phyloP scores from a whole-genome alignment of 148 eudicot genomes.

The Fagopyrum tataricum region DNA sequence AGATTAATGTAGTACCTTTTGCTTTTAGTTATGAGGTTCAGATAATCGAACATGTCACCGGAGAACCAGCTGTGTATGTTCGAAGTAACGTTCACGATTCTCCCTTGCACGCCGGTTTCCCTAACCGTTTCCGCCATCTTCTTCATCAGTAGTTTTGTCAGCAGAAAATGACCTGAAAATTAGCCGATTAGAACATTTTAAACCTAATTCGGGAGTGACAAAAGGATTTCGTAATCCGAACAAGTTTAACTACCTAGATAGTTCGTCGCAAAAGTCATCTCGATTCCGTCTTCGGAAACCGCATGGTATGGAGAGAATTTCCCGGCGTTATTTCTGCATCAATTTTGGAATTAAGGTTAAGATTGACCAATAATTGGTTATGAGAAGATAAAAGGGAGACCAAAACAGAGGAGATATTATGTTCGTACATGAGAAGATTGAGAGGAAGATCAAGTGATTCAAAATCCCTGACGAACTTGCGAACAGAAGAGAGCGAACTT shows the following conservation, averaged over 20 bases:
- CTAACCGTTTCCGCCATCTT: slow-evolving; percentile 70
- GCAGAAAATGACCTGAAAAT: slow-evolving; percentile 58
- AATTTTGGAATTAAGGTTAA: background rate
- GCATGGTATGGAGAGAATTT: slow-evolving; percentile 67
- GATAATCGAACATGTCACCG: slow-evolving; percentile 53
- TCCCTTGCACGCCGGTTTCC: slow-evolving; percentile 56
- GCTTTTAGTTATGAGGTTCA: slow-evolving; percentile 43
- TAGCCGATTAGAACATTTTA: background rate
- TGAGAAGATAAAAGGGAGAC: background rate
- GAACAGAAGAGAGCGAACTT: slow-evolving; percentile 68
- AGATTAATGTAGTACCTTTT: slow-evolving; percentile 6
- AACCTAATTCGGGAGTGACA: background rate
- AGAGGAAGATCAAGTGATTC: slow-evolving; percentile 69
- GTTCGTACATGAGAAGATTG: slow-evolving; percentile 71
- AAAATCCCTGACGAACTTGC: slow-evolving; percentile 46
- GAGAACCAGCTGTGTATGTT: slow-evolving; percentile 70
- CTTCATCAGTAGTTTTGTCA: slow-evolving; percentile 64
- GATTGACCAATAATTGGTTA: background rate
- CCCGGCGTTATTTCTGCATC: slow-evolving; percentile 84
- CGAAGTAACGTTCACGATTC: slow-evolving; percentile 87
- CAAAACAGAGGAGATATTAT: background rate
- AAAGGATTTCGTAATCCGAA: background rate
- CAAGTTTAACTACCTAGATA: slow-evolving; percentile 45
- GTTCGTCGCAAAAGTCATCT: slow-evolving; percentile 94
- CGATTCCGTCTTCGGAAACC: slow-evolving; percentile 74